phyloP scores from a whole-genome alignment of 331 rosid genomes.

The Acacia pycnantha region DNA sequence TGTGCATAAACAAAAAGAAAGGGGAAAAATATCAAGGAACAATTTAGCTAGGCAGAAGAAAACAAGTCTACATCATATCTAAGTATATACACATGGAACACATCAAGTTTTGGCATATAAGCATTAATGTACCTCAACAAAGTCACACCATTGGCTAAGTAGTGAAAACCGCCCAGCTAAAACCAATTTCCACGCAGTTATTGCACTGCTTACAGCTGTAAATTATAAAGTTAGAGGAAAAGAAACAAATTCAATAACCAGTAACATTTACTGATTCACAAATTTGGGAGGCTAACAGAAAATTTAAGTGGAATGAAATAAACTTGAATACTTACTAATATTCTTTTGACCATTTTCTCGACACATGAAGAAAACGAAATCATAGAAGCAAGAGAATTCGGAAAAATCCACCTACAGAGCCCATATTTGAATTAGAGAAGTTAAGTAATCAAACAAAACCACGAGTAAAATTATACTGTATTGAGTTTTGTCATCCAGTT shows the following conservation, averaged over 20 bases:
- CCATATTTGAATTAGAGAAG: constrained; percentile 16
- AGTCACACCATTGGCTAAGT: constrained; percentile 86
- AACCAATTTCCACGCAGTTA: constrained; percentile 86
- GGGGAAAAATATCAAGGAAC: not conserved
- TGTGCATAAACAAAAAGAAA: not conserved
- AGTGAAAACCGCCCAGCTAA: constrained; percentile 78
- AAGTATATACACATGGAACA: not conserved
- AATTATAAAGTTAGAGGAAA: constrained; percentile 18
- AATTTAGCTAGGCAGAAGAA: not conserved
- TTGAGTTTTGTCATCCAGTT: not conserved
- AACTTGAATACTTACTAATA: constrained; percentile 59
- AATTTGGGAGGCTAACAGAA: constrained; percentile 23
- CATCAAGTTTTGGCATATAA: constrained; percentile 11
- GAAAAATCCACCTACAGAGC: constrained; percentile 59
- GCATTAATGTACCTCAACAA: constrained; percentile 74
- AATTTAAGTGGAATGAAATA: not conserved
- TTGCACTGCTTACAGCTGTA: constrained; percentile 82
- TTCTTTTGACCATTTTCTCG: constrained; percentile 97
- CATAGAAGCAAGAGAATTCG: constrained; percentile 86
- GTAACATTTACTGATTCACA: constrained; percentile 10
- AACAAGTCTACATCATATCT: not conserved
- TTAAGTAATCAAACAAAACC: constrained; percentile 10
- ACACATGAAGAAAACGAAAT: constrained; percentile 81
- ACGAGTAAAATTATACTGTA: not conserved
- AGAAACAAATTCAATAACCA: constrained; percentile 17